Evolutionary conservation across 139 green algal species (phyloP), one percentile per base, ranked within the genome.

Genomic region (Nannochloris sp.): DNA sequence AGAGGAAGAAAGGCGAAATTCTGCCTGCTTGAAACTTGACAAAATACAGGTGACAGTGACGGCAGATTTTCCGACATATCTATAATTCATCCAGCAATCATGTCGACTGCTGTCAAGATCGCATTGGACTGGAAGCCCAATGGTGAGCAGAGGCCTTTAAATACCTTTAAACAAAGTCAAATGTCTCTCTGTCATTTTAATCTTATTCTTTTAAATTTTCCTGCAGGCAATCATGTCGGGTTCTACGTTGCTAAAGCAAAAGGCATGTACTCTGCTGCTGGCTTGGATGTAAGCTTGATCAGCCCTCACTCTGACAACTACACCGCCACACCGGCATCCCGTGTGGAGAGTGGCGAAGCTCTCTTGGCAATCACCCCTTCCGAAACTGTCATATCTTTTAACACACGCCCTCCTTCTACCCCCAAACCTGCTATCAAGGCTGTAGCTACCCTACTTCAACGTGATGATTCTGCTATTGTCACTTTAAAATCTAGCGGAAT

Each of bases 121-220:
- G 85, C 87, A 0, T 75, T 93, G 1, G 86, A 95, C 57, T 93
- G 89, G 89, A 90, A 81, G 0, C 87, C 89, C 5, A 96, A 96
- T 70, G 42, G 42, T 51, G 42, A 51, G 42, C 81, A 74, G 13
- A 94, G 91, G 53, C 85, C 19, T 51, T 19, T 51, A 51, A 19
- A 19, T 19, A 19, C 42, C 42, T 19, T 19, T n/a, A n/a, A n/a
- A n/a, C n/a, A n/a, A n/a, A n/a, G n/a, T n/a, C n/a, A n/a, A n/a
- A n/a, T n/a, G n/a, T n/a, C n/a, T n/a, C n/a, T n/a, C n/a, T n/a
- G n/a, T n/a, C n/a, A n/a, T n/a, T n/a, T 51, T 19, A 51, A 51
- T 19, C 42, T 27, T 19, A 51, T 51, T 51, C 19, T 51, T 51
- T 51, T 51, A 27, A 51, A 27, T 51, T 51, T 51, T 51, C 19